Evolutionary conservation across 768 basidiomycete genomes (phyloP).

Genomic region (Suillus variegatus): DNA sequence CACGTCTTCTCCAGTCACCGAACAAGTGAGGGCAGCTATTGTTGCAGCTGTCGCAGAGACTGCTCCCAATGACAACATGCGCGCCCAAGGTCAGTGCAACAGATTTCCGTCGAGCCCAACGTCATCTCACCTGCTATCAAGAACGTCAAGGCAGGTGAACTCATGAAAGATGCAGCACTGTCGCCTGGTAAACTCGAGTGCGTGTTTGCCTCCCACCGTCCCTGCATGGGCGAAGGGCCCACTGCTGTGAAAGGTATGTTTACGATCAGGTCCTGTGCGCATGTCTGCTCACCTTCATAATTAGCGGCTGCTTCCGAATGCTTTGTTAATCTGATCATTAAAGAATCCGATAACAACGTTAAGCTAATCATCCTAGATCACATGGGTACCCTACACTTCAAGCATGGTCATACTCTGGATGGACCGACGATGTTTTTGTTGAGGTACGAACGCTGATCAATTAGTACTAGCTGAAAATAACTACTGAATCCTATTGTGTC

Average conservation of each 20-base stretch:
- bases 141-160: slow-evolving; percentile 32
- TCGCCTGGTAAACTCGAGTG: slow-evolving; percentile 32
- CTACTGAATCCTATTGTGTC: slow-evolving; percentile 7
- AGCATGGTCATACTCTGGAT: slow-evolving; percentile 88
- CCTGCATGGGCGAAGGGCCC: slow-evolving; percentile 41
- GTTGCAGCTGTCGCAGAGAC: slow-evolving; percentile 21
- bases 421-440: slow-evolving; percentile 87
- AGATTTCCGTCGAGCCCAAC: slow-evolving; percentile 45
- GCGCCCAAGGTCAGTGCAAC: slow-evolving; percentile 37
- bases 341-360: no score
- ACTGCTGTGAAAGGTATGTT: no score
- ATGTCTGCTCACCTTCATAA: slow-evolving; percentile 8
- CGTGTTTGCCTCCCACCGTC: slow-evolving; percentile 36
- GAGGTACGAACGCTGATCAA: slow-evolving; percentile 46
- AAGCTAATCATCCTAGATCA: slow-evolving; percentile 96
- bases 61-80: slow-evolving; percentile 16
- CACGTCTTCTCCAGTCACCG: slow-evolving; percentile 37
- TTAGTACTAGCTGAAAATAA: not conserved
- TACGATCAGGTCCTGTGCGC: not conserved
- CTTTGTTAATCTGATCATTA: slow-evolving; percentile 86
- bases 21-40: slow-evolving; percentile 34
- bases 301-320: slow-evolving; percentile 79
- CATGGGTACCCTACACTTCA: slow-evolving; percentile 76
- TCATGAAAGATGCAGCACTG: slow-evolving; percentile 33
- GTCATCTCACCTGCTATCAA: slow-evolving; percentile 35